Conservation (phyloP, 192 early-diverging fungal genomes). For the Chytriomyces sp. region DNA sequence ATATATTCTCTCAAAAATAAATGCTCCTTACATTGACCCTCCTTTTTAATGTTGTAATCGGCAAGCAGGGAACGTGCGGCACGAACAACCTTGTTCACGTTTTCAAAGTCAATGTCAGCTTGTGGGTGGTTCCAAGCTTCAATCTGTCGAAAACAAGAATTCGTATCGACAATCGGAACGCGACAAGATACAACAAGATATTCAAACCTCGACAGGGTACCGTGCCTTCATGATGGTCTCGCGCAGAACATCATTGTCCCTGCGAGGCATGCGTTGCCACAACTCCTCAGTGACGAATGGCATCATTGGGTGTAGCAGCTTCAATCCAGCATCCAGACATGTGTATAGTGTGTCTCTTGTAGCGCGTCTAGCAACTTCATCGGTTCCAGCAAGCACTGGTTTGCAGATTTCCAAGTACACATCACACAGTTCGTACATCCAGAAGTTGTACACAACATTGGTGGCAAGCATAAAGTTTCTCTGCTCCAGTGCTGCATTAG, state of each 20-base stretch:
- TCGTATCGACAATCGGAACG: slow-evolving; percentile 35
- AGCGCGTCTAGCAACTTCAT: slow-evolving; percentile 53
- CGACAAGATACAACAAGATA: slow-evolving; percentile 45
- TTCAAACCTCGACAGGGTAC: slow-evolving; percentile 57
- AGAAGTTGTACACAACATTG: slow-evolving; percentile 86
- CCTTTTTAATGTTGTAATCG: slow-evolving; percentile 77
- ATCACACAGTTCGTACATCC: slow-evolving; percentile 97
- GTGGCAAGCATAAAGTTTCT: slow-evolving; percentile 95
- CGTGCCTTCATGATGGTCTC: slow-evolving; percentile 75
- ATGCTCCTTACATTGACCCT: slow-evolving; percentile 62
- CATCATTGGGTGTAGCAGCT: slow-evolving; percentile 97
- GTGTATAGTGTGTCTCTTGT: slow-evolving; percentile 89
- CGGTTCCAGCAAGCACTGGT: slow-evolving; percentile 78
- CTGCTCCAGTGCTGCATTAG: slow-evolving; percentile 75
- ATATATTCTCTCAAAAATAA: slow-evolving; percentile 13
- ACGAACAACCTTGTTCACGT: slow-evolving; percentile 76
- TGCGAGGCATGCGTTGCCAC: slow-evolving; percentile 91
- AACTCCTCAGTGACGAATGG: slow-evolving; percentile 99
- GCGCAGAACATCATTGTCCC: slow-evolving; percentile 63
- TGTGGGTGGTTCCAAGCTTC: slow-evolving; percentile 60
- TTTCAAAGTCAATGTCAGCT: slow-evolving; percentile 81
- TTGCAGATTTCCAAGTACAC: slow-evolving; percentile 94
- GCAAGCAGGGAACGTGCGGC: slow-evolving; percentile 77
- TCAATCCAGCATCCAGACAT: slow-evolving; percentile 89
- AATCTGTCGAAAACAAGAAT: background rate